Percentiles rank a stretch among this genome's conserved stretches.
phyloP scores from a whole-genome alignment of 192 early-diverging fungal genomes.

The Neocallimastix lanati region DNA sequence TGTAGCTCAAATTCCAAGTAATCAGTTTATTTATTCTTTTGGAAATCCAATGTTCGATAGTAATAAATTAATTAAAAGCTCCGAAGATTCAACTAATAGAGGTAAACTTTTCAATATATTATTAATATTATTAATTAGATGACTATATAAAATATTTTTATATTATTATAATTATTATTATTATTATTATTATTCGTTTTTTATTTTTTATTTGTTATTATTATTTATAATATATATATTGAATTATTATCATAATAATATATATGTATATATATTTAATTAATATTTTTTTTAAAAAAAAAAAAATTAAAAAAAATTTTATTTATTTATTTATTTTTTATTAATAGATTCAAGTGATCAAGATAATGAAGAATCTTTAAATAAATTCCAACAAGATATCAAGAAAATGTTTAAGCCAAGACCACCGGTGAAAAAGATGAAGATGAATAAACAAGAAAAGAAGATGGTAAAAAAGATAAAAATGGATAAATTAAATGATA shows the following conservation, averaged over 20 bases:
- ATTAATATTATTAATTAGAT: too few relatives aligned
- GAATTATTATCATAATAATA: too few relatives aligned
- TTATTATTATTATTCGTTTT: too few relatives aligned
- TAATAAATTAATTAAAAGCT: neutral
- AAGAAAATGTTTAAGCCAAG: neutral
- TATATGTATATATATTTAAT: too few relatives aligned
- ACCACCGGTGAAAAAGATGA: neutral
- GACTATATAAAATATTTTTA: too few relatives aligned
- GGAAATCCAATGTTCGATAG: neutral
- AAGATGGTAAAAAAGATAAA: neutral
- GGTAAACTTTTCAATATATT: too few relatives aligned
- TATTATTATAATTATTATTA: too few relatives aligned
- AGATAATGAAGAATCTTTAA: neutral
- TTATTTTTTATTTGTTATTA: too few relatives aligned
- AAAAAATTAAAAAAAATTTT: too few relatives aligned
- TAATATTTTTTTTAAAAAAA: too few relatives aligned
- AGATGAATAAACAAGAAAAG: neutral
- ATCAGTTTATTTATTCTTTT: neutral
- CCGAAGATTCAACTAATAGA: neutral
- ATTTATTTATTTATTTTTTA: too few relatives aligned
- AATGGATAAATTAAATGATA: neutral
- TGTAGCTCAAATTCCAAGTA: neutral
- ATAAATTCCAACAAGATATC: neutral
- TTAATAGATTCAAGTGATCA: neutral
- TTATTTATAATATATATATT: too few relatives aligned